Evolutionary conservation across 768 basidiomycete genomes (phyloP).

Genomic region (Lactarius hengduanensis): DNA sequence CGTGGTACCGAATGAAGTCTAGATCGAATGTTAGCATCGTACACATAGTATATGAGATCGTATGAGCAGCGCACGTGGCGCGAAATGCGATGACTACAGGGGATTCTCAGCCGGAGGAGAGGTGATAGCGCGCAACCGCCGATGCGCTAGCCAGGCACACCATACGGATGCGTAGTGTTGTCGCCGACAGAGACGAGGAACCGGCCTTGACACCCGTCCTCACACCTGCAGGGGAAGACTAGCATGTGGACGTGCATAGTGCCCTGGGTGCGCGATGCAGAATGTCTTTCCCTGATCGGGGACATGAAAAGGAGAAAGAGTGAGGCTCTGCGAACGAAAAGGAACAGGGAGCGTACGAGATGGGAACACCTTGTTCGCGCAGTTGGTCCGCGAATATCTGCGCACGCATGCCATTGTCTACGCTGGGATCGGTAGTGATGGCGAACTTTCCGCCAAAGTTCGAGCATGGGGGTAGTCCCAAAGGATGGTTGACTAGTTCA

Average conservation of each 20-base stretch:
- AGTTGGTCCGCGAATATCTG: constrained; percentile 4
- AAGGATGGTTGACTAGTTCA: constrained; percentile 5
- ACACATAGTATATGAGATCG: not conserved
- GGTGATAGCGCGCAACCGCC: not conserved
- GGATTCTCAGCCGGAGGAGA: not conserved
- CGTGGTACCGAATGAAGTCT: not conserved
- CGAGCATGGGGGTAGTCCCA: not conserved
- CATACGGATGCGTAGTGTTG: constrained; percentile 6
- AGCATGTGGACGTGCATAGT: not conserved
- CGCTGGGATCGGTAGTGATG: constrained; percentile 2
- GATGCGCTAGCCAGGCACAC: constrained; percentile 15
- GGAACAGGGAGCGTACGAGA: constrained; percentile 5
- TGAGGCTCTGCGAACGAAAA: not conserved
- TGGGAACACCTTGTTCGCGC: not conserved
- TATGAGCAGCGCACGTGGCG: not conserved
- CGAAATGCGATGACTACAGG: too few species aligned
- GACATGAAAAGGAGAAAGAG: not conserved
- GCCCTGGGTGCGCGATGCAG: not conserved
- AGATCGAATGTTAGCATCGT: not conserved
- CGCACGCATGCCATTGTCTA: constrained; percentile 9
- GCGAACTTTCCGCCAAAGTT: constrained; percentile 19
- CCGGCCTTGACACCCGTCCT: not conserved
- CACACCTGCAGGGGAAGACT: not conserved
- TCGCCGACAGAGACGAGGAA: constrained; percentile 10
- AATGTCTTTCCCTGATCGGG: not conserved